Base-by-base conservation (phyloP, 164 flowering plant genomes). In the Dillenia turbinata region DNA sequence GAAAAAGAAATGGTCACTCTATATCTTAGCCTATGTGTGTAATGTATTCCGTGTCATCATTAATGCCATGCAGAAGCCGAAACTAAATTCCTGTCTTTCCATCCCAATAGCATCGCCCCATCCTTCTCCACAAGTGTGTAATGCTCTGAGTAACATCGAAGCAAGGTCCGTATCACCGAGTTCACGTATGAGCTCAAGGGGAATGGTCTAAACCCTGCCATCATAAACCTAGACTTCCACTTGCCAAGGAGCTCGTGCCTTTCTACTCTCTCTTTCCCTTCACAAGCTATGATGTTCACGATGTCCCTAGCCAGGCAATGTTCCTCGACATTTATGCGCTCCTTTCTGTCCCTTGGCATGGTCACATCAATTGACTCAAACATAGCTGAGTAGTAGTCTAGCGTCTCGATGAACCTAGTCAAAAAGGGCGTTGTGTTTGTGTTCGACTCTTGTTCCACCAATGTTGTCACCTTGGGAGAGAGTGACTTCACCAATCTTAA, bases 361-460 rank as follows among this genome's bases (percentile, higher is more conserved):
- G 82, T 66, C 47, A 73, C 85, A 24, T 89, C 96, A 13, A 86
- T 82, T 5, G 96, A 89, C 72, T 89, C 96, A 19, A 89, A 86
- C 84, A 89, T 82, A 24, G 96, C 96, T 0, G 80, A 71, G 75
- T 89, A 89, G 71, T 68, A 86, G 2, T 82, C 82, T 2, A 89
- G 65, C 2, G 90, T 68, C 70, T 89, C 96, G 8, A 61, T 19
- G 50, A 85, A 89, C 71, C 96, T 72, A 0, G 73, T 56, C 33
- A 86, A 57, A 68, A 89, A 89, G 7, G 90, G 81, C 8, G 92
- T 75, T 12, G 96, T 89, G 79, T 89, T 88, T 44, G 89, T 84
- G 75, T 88, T 86, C 7, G 88, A 86, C 66, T 89, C 96, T 61
- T 89, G 96, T 73, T 89, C 96, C 12, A 86, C 86, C 70, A 89